Base-by-base conservation (phyloP, 2,329 filamentous ascomycete species). In the Lachnellula suecica region DNA sequence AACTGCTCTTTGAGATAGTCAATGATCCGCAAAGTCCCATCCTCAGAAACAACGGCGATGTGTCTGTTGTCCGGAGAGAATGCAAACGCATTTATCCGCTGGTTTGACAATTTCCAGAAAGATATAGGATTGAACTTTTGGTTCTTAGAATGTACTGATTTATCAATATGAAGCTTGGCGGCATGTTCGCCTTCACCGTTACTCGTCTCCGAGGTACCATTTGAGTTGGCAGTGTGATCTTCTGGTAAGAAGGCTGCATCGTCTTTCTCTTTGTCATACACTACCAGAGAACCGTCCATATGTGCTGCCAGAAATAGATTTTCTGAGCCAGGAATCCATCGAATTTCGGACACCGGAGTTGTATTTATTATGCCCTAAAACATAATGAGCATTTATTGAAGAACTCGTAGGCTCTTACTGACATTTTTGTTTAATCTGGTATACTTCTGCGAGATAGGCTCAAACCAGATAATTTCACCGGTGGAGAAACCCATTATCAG, bases 181-280 rank as follows among this genome's bases (percentile, higher is more conserved):
- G 42, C 71, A 70, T 46, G 58, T 52, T 61, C 59, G 4, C 44
- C 41, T 31, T 49, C 59, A n/a, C 59, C 63, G 66, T 70, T 58
- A 60, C 60, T 54, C 56, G 65, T 51, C 51, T 66, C 47, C 47
- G 54, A 50, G 56, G 62, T 54, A 55, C 67, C 57, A 55, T 67
- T 63, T 51, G 62, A 53, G 56, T 66, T 47, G 54, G 61, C 9
- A 47, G 53, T 56, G 51, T 82, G 76, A 29, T 87, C 80, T 66
- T 96, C 91, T 0, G 88, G 79, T 3, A 83, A 78, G 64, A 96
- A 94, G 1, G 84, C 78, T 1, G 86, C 85, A 67, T 97, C 92
- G 59, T 97, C 92, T 68, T 94, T 96, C 66, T 97, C 92, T 72
- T 97, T 99, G 71, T 99, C 94, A 63, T 97, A 99, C 1, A 97